phyloP scores from a whole-genome alignment of 305 asterid genomes.

The Fraxinus latifolia region DNA sequence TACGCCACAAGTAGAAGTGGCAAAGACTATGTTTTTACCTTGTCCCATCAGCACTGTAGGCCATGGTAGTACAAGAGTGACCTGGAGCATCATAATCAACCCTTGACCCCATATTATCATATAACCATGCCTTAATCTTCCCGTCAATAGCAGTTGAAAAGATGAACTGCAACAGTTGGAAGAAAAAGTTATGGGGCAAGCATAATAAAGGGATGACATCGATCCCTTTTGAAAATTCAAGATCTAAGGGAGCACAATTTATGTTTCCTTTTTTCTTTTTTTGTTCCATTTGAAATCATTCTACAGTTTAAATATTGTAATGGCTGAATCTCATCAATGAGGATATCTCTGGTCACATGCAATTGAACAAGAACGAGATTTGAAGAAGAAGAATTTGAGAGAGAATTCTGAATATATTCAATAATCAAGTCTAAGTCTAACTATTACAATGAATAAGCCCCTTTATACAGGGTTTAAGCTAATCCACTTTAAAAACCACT shows the following conservation, averaged over 20 bases:
- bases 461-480: background rate
- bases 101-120: conserved; percentile 40
- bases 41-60: conserved; percentile 49
- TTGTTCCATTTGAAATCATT: background rate
- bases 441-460: background rate
- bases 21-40: conserved; percentile 28
- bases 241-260: background rate
- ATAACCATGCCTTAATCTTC: conserved; percentile 50
- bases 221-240: background rate
- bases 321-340: background rate
- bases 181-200: background rate
- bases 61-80: conserved; percentile 43
- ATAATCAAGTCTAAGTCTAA: background rate
- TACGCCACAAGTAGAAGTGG: background rate
- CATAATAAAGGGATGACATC: background rate
- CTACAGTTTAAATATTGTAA: background rate
- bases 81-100: conserved; percentile 47
- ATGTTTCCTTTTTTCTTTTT: background rate
- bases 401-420: background rate
- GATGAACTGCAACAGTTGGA: conserved; percentile 33
- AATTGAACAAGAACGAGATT: background rate
- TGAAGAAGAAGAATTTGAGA: background rate
- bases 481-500: background rate
- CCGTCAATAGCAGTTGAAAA: conserved; percentile 48
- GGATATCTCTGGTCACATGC: background rate